These are phyloP conservation scores for Parmelia sp. DNA, from an alignment of 495 filamentous ascomycete species.

Conservation along the genomic window DNA sequence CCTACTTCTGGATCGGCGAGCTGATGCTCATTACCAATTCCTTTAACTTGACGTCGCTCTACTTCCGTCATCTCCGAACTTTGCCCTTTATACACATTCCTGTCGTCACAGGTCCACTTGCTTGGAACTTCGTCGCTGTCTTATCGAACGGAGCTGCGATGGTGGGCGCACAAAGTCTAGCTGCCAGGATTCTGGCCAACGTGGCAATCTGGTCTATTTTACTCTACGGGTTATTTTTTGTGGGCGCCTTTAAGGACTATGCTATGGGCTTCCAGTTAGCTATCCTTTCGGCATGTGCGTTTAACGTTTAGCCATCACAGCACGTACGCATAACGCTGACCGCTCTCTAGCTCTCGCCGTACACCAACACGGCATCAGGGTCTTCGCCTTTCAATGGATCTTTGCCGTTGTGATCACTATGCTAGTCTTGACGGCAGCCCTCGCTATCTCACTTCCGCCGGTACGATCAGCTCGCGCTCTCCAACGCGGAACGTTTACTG, in stretches of 20 bases:
- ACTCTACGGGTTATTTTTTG: conserved; percentile 63
- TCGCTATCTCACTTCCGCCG: conserved; percentile 56
- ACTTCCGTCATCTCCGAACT: conserved; percentile 67
- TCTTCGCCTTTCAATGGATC: conserved; percentile 80
- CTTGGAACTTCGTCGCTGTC: conserved; percentile 75
- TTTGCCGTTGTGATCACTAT: conserved; percentile 81
- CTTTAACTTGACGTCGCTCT: conserved; percentile 65
- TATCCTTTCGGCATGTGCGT: conserved; percentile 57
- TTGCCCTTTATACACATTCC: conserved; percentile 67
- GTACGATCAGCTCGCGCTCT: neutral
- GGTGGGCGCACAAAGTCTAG: conserved; percentile 51
- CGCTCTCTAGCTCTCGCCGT: conserved; percentile 58
- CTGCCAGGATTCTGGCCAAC: conserved; percentile 72
- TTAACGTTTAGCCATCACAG: no score
- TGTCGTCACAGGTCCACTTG: conserved; percentile 67
- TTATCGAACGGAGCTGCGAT: conserved; percentile 85
- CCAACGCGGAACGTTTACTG: neutral
- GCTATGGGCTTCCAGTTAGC: conserved; percentile 73
- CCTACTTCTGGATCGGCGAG: conserved; percentile 65
- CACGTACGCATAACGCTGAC: neutral
- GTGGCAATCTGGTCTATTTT: conserved; percentile 79
- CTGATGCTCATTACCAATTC: conserved; percentile 72
- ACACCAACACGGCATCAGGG: conserved; percentile 61
- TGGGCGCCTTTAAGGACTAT: conserved; percentile 68
- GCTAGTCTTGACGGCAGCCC: conserved; percentile 58